These are phyloP conservation scores for Chytriomyces sp. DNA, from an alignment of 192 early-diverging fungal species.

Conservation along the genomic window DNA sequence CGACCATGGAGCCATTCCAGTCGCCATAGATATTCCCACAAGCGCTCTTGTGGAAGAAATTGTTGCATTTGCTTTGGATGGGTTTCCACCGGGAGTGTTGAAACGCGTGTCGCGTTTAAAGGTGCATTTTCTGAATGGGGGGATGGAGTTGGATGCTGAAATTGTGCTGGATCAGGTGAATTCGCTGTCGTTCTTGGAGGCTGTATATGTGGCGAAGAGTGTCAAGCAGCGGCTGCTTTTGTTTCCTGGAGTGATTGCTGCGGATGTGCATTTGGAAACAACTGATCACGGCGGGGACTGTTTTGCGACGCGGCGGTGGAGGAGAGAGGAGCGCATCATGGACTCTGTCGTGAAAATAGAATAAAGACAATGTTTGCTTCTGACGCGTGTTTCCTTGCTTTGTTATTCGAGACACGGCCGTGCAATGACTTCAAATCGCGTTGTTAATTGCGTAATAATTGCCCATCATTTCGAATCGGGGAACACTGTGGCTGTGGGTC, in stretches of 20 bases:
- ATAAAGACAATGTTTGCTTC: no score
- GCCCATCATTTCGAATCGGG: no score
- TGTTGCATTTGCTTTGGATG: constrained; percentile 12
- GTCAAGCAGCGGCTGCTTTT: constrained; percentile 2
- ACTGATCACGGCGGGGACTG: constrained; percentile 3
- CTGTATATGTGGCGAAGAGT: constrained; percentile 1
- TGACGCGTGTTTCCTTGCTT: no score
- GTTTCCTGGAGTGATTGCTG: constrained; percentile 25
- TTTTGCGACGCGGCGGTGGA: background rate
- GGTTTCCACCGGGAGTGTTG: constrained; percentile 24
- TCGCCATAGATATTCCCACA: constrained; percentile 18
- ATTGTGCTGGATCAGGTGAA: constrained; percentile 9
- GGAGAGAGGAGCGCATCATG: background rate
- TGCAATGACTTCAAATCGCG: no score
- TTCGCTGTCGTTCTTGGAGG: constrained; percentile 2
- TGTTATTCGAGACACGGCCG: no score
- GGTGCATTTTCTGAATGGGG: constrained; percentile 41
- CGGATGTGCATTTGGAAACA: constrained; percentile 38
- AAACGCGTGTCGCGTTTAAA: constrained; percentile 31
- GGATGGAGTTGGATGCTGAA: constrained; percentile 32
- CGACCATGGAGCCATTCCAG: constrained; percentile 25
- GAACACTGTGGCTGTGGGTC: no score
- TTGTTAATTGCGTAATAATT: no score
- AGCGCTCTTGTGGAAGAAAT: constrained; percentile 35
- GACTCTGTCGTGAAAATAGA: no score